Evolutionary conservation across 2,329 filamentous ascomycete species (phyloP), one percentile per base, ranked within the genome.

Genomic region (Gremmenia infestans): DNA sequence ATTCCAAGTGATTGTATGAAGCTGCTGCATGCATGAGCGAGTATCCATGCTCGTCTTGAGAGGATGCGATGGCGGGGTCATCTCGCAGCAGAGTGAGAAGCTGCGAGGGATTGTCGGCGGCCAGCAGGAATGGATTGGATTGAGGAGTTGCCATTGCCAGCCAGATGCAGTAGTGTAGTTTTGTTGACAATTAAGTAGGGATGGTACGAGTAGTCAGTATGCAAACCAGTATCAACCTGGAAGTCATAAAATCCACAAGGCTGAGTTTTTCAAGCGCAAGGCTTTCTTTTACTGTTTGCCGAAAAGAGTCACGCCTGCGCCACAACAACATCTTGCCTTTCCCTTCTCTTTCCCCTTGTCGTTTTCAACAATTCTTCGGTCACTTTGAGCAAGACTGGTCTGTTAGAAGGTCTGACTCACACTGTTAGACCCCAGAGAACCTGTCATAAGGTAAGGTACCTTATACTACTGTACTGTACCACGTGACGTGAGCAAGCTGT

Each of bases 21-120:
- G 90, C 87, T 15, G 93, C 91, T 52, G 94, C 94, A 73, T 99
- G 94, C 49, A 97, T 77, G 25, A 97, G 83, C 48, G 91, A 96
- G 76, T 99, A 99, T 67, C 94, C 94, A 68, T 97, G 88, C 57
- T 88, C 85, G 72, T 99, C 94, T 74, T 96, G 90, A 52, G 81
- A 76, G 2, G 85, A 81, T 53, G 94, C 93, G 52, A 96, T 78
- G n/a, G 82, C 74, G 36, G 91, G 89, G 63, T 91, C 82, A 59
- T 85, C 77, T 60, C 82, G 81, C 52, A 99, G 85, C 63, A 92
- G 83, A 56, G 84, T 77, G 59, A 96, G 78, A 53, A 99, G 83
- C 46, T 81, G 78, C 43, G 83, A 75, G 51, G 87, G 88, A 67
- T 91, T 87, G 71, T 96, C 93, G 58, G 93, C 89, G 42, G 92